Base-by-base conservation (phyloP, 179 eudicot species). In the Gypsophila paniculata region DNA sequence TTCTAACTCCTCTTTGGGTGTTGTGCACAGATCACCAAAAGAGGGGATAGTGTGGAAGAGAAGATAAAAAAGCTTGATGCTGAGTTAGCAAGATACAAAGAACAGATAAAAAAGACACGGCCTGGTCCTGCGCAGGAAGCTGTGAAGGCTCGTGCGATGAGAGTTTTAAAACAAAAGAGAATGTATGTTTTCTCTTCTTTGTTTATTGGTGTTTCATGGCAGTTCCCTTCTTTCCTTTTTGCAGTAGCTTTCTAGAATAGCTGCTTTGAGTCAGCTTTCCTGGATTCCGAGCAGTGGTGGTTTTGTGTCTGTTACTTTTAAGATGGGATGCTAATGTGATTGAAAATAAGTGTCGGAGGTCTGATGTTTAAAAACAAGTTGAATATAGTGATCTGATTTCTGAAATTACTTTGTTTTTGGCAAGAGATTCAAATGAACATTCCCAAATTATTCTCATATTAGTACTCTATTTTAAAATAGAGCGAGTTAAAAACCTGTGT, bases 111-210 rank as follows among this genome's bases (percentile, higher is more conserved):
- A 82, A 92, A 84, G 84, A 92, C 96, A 51, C 81, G 98, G 13
- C 94, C 96, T 48, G 98, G 98, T 68, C 98, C 96, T 70, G 98
- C 96, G 44, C 98, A 88, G 76, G 98, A 92, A 71, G 98, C 96
- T 76, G 90, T 92, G 5, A 92, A 90, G 83, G 94, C 96, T 81
- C 86, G 98, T 73, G 98, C 98, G 18, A 90, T 92, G 96, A 90
- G 96, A 75, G 89, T 90, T 60, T 91, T 92, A 64, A 92, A 90
- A 79, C 98, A 92, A 74, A 92, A 88, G 68, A 82, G 85, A 69
- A 92, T 88, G 98, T 92, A 80, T 65, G 94, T 60, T 57, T 60
- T 74, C 65, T 79, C 64, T 44, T 22, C 65, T 61, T 72, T 25
- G 19, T 8, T 63, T 46, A 26, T 15, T 11, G 67, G n/a, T 23